Base-by-base conservation (phyloP, 768 basidiomycete genomes). In the Boletus subparvulus region DNA sequence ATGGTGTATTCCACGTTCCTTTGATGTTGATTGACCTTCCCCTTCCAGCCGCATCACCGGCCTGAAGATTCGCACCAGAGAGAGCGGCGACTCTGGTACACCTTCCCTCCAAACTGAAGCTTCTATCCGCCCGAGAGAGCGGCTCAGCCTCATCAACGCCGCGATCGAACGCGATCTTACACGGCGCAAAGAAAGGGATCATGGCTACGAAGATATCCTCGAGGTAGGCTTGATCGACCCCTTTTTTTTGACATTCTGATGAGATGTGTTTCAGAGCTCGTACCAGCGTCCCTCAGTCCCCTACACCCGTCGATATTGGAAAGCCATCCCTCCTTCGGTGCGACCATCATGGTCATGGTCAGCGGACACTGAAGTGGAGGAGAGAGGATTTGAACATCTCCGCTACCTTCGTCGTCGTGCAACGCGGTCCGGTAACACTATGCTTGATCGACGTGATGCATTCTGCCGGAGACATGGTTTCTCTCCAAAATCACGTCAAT, bases 191-290 rank as follows among this genome's bases (percentile, higher is more conserved):
- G 89, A 94, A 47, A 71, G 78, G 47, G 90, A 94, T 64, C 81
- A 86, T 47, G 81, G 84, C 48, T 96, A 92, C 87, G 94, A 96
- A 62, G 94, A 98, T 66, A 77, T 80, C 50, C 80, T 92, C 60
- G 94, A 97, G 72, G 90, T 92, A 68, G 81, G 72, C 3, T 17
- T 4, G 49, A 53, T 26, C 11, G 17, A 13, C 6, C 13, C 32
- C 19, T 44, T 24, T 28, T 21, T 52, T 14, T 11, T 0, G 39
- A 14, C 13, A 17, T 37, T 28, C 47, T 65, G 32, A 69, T 28
- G 6, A 57, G 46, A 51, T 19, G 30, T 44, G 45, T 58, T 48
- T 4, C 59, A 92, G 88, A 83, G 83, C 58, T 78, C 88, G 2
- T 94, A 88, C 66, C 89, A 94, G 66, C 76, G 84, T 6, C 77